Conservation (phyloP, 768 basidiomycete species). For the Rhizopogon vinicolor region DNA sequence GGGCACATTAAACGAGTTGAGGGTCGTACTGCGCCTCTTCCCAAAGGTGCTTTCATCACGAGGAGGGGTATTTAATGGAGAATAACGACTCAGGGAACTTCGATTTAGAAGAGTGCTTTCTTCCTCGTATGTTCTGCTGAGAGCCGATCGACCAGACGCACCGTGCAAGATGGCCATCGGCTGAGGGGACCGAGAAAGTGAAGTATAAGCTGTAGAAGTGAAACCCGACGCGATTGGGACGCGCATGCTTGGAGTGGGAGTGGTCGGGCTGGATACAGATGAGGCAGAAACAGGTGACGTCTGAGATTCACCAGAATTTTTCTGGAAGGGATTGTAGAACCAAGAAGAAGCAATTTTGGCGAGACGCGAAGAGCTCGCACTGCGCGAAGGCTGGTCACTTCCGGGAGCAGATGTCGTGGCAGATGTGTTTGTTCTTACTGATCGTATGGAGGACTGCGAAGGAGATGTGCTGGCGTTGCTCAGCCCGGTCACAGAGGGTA, state of each 20-base stretch:
- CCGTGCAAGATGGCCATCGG: conserved; percentile 36
- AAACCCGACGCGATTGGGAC: conserved; percentile 25
- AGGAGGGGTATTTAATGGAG: conserved; percentile 66
- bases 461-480: conserved; percentile 65
- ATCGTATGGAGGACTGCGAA: conserved; percentile 65
- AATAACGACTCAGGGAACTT: conserved; percentile 47
- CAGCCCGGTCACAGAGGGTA: conserved; percentile 31
- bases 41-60: conserved; percentile 55
- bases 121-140: conserved; percentile 55
- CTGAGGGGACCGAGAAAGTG: conserved; percentile 33
- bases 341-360: conserved; percentile 73
- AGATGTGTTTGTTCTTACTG: conserved; percentile 44
- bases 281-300: conserved; percentile 52
- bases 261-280: conserved; percentile 26
- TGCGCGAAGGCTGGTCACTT: conserved; percentile 12
- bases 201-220: conserved; percentile 25
- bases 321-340: conserved; percentile 75
- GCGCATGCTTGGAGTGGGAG: conserved; percentile 21
- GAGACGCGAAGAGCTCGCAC: conserved; percentile 29
- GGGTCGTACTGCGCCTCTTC: conserved; percentile 48
- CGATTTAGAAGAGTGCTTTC: conserved; percentile 45
- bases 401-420: conserved; percentile 32
- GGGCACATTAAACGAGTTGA: conserved; percentile 32
- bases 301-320: conserved; percentile 57
- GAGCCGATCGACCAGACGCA: conserved; percentile 38